A percentile compares a stretch with the other conserved stretches of the same genome.
Evolutionary conservation across 1,284 basidiomycete species (phyloP).

Genomic region (Pseudozyma hubeiensis): DNA sequence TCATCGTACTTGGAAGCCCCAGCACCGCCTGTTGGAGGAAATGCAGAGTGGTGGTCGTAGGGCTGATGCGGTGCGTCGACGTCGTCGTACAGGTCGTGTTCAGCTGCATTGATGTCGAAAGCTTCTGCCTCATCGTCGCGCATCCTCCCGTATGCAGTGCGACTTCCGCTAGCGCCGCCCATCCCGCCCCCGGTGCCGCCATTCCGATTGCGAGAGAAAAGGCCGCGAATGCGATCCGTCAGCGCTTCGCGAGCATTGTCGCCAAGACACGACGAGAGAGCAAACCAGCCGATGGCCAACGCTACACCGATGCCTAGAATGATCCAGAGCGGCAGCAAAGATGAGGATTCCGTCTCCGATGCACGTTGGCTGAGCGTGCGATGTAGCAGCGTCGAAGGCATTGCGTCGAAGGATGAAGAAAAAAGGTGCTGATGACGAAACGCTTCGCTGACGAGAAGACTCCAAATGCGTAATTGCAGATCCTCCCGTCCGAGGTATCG

Average conservation of each 20-base stretch:
- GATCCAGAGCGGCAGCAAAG: conserved; percentile 48
- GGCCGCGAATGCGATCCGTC: conserved; percentile 17
- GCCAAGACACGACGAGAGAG: conserved; percentile 49
- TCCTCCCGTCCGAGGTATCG: no score
- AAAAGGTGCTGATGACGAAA: neutral
- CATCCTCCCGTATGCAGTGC: conserved; percentile 41
- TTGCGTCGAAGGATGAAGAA: neutral
- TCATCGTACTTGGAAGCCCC: conserved; percentile 24
- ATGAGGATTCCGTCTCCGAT: conserved; percentile 30
- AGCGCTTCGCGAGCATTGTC: conserved; percentile 40
- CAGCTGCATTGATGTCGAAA: conserved; percentile 47
- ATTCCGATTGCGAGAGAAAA: conserved; percentile 25
- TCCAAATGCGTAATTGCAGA: no score
- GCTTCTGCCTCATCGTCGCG: conserved; percentile 49
- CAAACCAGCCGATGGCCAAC: conserved; percentile 48
- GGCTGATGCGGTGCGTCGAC: conserved; percentile 33
- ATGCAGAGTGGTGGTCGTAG: conserved; percentile 31
- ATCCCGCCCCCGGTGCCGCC: neutral
- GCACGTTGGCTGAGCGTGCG: conserved; percentile 10
- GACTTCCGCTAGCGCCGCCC: conserved; percentile 19
- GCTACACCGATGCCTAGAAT: conserved; percentile 45
- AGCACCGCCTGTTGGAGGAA: conserved; percentile 24
- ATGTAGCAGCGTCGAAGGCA: conserved; percentile 7
- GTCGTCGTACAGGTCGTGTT: conserved; percentile 47
- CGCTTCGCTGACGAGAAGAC: no score